phyloP scores from a whole-genome alignment of 768 basidiomycete species.

The Termitomyces sp. region DNA sequence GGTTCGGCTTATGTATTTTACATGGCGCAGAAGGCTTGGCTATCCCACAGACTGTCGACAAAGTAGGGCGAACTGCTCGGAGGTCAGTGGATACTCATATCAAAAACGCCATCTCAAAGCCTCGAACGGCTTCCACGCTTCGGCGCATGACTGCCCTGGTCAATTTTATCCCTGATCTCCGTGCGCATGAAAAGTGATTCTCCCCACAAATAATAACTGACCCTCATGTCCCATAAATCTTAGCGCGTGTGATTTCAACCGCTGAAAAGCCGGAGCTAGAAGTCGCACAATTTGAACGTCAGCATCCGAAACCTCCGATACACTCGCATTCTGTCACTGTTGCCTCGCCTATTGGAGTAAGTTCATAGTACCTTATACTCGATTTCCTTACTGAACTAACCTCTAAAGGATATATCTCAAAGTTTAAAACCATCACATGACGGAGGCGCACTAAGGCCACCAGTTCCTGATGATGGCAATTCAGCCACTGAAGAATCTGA shows the following conservation, averaged over 20 bases:
- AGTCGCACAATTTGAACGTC: slow-evolving; percentile 4
- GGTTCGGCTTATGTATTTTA: background rate
- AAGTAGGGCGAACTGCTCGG: slow-evolving; percentile 61
- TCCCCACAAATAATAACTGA: slow-evolving; percentile 4
- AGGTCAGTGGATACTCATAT: slow-evolving; percentile 66
- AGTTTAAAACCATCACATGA: slow-evolving; percentile 1
- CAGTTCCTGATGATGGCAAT: slow-evolving; percentile 26
- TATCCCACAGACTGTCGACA: slow-evolving; percentile 54
- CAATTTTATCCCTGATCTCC: slow-evolving; percentile 59
- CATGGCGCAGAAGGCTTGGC: slow-evolving; percentile 5
- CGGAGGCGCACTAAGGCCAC: slow-evolving; percentile 3
- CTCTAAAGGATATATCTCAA: slow-evolving; percentile 3
- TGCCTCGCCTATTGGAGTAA: slow-evolving; percentile 12
- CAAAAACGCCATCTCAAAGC: slow-evolving; percentile 64
- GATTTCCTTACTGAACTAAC: background rate
- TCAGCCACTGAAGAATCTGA: slow-evolving; percentile 44
- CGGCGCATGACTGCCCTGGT: slow-evolving; percentile 69
- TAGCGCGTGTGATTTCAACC: slow-evolving; percentile 48
- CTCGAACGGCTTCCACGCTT: slow-evolving; percentile 60
- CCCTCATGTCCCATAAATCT: slow-evolving; percentile 10
- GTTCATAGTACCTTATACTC: background rate
- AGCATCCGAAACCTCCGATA: slow-evolving; percentile 12
- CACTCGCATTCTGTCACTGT: slow-evolving; percentile 6
- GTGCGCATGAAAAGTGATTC: slow-evolving; percentile 34
- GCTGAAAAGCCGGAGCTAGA: slow-evolving; percentile 40